Evolutionary conservation across 2,329 filamentous ascomycete genomes (phyloP), one percentile per base, ranked within the genome.

Genomic region (Stachybotrys echinatus): DNA sequence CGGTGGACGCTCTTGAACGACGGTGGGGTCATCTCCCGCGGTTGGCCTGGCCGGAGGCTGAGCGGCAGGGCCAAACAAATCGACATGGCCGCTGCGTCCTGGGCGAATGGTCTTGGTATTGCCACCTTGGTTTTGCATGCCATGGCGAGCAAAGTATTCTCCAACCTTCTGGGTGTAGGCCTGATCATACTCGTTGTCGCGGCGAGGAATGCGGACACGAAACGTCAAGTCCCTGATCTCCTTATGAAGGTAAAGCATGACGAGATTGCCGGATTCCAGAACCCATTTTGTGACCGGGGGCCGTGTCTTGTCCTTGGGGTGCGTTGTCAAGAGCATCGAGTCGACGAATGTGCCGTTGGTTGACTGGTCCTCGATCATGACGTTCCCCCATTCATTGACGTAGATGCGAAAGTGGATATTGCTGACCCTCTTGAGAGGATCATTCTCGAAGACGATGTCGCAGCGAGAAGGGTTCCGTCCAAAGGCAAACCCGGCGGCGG

Each of bases 321-420:
- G 69, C 20, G 63, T 60, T 45, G 69, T 73, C 58, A 99, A 75
- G 34, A 89, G 73, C 18, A 75, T 73, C 21, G 81, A 77, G 67
- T 97, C 92, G 50, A 97, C 89, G 52, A 89, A 76, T 4, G 94
- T 97, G 23, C 94, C 94, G 61, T 97, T 99, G n/a, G 91, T 96
- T 0, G 94, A 97, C 64, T 85, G 81, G 63, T 99, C 94, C 66
- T 96, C 86, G 12, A 97, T 74, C 90, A 99, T 96, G 55, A 96
- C 78, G 50, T 88, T 85, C 23, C 88, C 89, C 55, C 89, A 83
- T n/a, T 84, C 75, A 60, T 95, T 99, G 59, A 96, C 77, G 63
- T 87, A 96, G 54, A 99, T 95, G 48, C 90, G 86, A 65, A 97
- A 99, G 65, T 99, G 94, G n/a, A 88, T 79, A 64, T 97, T 96